Evolutionary conservation across 331 rosid genomes (phyloP).

Genomic region (Ulmus americana): DNA sequence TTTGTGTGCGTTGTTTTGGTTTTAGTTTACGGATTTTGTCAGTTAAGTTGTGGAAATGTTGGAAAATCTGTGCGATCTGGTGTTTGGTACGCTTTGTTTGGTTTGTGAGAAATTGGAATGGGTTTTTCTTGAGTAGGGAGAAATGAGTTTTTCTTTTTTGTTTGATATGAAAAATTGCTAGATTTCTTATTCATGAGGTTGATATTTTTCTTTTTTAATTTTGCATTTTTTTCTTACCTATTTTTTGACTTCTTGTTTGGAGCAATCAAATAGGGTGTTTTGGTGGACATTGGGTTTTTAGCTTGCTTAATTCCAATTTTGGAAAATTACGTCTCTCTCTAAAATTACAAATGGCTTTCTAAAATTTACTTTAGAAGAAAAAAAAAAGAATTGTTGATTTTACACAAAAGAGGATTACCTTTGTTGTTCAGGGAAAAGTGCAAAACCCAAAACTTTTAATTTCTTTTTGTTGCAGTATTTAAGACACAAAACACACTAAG

Average conservation of each 20-base stretch:
- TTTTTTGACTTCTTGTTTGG: neutral
- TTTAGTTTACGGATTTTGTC: neutral
- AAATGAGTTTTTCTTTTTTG: neutral
- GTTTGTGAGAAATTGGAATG: constrained; percentile 9
- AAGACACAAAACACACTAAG: constrained; percentile 18
- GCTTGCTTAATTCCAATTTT: neutral
- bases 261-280: neutral
- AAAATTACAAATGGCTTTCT: neutral
- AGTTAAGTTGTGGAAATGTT: neutral
- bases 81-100: neutral
- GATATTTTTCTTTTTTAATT: neutral
- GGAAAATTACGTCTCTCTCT: neutral
- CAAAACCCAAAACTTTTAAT: neutral
- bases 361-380: neutral
- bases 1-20: neutral
- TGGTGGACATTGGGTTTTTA: neutral
- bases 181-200: neutral
- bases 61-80: neutral
- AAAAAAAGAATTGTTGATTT: constrained; percentile 2
- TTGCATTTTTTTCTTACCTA: neutral
- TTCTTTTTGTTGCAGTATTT: constrained; percentile 3
- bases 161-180: constrained; percentile 1
- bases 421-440: constrained; percentile 9
- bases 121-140: neutral
- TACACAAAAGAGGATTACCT: constrained; percentile 1